Base-by-base conservation (phyloP, 2,329 filamentous ascomycete genomes). In the Emydomyces testavorans region DNA sequence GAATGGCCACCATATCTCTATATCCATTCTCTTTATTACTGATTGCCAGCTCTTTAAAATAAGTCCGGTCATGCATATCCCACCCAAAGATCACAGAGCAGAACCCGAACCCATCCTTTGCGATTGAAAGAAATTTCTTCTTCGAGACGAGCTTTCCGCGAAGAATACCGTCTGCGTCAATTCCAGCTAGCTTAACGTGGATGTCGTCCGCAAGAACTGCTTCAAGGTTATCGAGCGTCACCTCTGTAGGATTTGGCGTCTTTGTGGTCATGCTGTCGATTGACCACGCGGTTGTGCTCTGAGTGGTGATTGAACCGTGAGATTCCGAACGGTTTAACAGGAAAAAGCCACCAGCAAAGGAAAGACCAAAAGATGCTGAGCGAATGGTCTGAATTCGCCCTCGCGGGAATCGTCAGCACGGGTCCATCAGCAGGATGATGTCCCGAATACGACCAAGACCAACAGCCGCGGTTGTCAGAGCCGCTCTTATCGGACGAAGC, bases 61-160 rank as follows among this genome's bases (percentile, higher is more conserved):
- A 95, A 8, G 86, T 93, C 70, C 80, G 75, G 61, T 95, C 89
- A 66, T 95, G 88, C 86, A 94, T 94, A 67, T 95, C 88, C 89
- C 89, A 94, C 63, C 89, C 88, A 60, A 94, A 94, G 55, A 94
- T 80, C 56, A 94, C 87, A 16, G 85, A 92, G 72, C 89, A 94
- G 73, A 94, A 94, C 46, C 88, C 89, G 58, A 94, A 94, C 44
- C 88, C 89, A 37, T 79, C 76, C 35, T 77, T 67, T n/a, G 82
- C 82, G 46, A 94, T 77, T 24, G 84, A 86, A 31, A 94, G 71
- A 66, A 95, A 94, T 70, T 95, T 94, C 63, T 82, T 83, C 74
- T 94, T 94, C 58, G 86, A 86, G 67, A 94, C 80, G 52, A 94
- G 76, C 70, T 95, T 95, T 57, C 88, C 88, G 48, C 88, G 85